Evolutionary conservation across 1,139 yeast genomes (phyloP).

Genomic region (Saccharomyces hybrid): DNA sequence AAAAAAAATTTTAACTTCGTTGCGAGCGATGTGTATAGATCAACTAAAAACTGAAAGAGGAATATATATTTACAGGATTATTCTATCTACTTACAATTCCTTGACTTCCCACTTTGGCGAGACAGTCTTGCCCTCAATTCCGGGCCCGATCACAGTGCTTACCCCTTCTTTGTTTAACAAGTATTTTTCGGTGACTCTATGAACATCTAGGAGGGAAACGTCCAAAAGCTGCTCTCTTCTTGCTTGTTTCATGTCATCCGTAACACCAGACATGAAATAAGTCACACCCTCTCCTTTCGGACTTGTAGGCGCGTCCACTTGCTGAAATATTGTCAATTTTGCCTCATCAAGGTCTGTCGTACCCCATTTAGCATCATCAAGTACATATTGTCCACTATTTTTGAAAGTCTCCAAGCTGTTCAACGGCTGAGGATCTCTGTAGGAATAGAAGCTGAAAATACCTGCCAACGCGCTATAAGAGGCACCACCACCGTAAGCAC

Average conservation of each 20-base stretch:
- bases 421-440: slow-evolving; percentile 85
- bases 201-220: slow-evolving; percentile 55
- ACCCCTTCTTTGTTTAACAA: slow-evolving; percentile 6
- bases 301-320: slow-evolving; percentile 83
- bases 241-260: slow-evolving; percentile 72
- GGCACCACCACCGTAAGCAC: slow-evolving; percentile 97
- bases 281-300: slow-evolving; percentile 70
- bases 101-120: slow-evolving; percentile 13
- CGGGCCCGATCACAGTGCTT: slow-evolving; percentile 25
- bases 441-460: slow-evolving; percentile 72
- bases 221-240: slow-evolving; percentile 69
- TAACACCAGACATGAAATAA: slow-evolving; percentile 60
- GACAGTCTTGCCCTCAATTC: slow-evolving; percentile 7
- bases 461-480: slow-evolving; percentile 79
- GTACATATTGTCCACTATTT: slow-evolving; percentile 51
- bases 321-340: slow-evolving; percentile 81
- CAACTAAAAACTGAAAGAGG: not conserved
- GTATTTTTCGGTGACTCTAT: slow-evolving; percentile 16
- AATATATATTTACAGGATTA: not conserved
- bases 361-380: slow-evolving; percentile 41
- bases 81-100: slow-evolving; percentile 1
- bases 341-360: slow-evolving; percentile 77
- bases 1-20: not conserved
- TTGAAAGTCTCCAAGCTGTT: slow-evolving; percentile 58
- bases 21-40: not conserved